Conservation (phyloP, 805 yeast genomes). For the Wickerhamiella lipophila region DNA sequence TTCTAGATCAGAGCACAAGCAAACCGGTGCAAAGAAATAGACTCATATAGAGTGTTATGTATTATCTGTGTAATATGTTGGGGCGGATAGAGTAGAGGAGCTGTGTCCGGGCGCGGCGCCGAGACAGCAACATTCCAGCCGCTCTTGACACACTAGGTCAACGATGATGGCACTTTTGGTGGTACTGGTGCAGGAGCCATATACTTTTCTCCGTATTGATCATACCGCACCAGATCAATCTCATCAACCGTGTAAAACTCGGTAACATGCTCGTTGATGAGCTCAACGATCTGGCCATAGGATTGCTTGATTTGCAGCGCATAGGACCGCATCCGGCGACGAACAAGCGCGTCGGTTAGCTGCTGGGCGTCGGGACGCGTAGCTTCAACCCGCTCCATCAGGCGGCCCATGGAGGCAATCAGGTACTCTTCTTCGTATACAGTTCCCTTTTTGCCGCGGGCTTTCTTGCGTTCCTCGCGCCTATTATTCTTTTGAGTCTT, state of each 20-base stretch:
- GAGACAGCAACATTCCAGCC: too few relatives aligned
- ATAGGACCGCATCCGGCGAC: conserved; percentile 62
- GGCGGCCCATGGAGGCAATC: conserved; percentile 74
- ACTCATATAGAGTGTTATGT: background rate
- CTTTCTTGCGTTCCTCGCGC: conserved; percentile 89
- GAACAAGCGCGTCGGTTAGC: conserved; percentile 60
- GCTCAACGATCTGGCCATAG: conserved; percentile 43
- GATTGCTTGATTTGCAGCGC: conserved; percentile 68
- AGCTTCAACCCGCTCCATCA: conserved; percentile 65
- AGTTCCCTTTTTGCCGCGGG: conserved; percentile 95
- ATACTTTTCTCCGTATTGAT: conserved; percentile 78
- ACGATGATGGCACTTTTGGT: conserved; percentile 15
- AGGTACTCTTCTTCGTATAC: conserved; percentile 94
- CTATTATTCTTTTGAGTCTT: conserved; percentile 83
- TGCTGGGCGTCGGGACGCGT: conserved; percentile 62
- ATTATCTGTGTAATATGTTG: too few relatives aligned
- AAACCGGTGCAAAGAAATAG: background rate
- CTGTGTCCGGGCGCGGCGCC: too few relatives aligned
- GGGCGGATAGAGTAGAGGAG: too few relatives aligned
- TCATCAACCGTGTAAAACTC: conserved; percentile 78
- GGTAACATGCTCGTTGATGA: conserved; percentile 45
- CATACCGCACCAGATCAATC: conserved; percentile 74
- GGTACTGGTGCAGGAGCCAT: conserved; percentile 33
- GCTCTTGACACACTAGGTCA: background rate
- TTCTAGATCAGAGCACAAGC: background rate